Evolutionary conservation across 2,329 filamentous ascomycete genomes (phyloP), one percentile per base, ranked within the genome.

Genomic region (Diaporthe vaccinii): DNA sequence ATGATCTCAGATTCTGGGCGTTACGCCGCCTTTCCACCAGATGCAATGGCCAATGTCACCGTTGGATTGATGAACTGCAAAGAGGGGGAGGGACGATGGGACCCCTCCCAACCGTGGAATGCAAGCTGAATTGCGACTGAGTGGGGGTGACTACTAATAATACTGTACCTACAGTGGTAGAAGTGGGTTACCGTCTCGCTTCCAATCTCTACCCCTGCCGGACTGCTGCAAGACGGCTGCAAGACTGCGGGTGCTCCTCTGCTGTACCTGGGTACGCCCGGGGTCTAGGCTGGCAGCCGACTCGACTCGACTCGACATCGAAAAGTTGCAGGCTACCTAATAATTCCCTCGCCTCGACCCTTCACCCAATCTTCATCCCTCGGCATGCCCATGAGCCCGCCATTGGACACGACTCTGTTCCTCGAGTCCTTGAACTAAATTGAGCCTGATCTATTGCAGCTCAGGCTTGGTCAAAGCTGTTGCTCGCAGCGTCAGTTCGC

Each of bases 201-300:
- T 41, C 65, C 49, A 69, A 69, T 69, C 55, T 69, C 49, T 28
- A 69, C 65, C 65, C 65, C 65, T 69, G 65, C 65, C 6, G 25
- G 22, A 39, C 62, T 68, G 22, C 46, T 68, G 46, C 62, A 49
- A 34, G 44, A 51, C 44, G 25, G 31, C 34, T 51, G 46, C 46
- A 34, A 14, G 20, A 51, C 62, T n/a, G 65, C 20, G 49, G 46
- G 31, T 68, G 62, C 44, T 39, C 22, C 10, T 51, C 28, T 39
- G 34, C 22, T 25, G 46, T 39, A 53, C 62, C 62, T 53, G 62
- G n/a, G 7, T 12, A 39, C 10, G 12, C 36, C 36, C 12, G 36
- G 36, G 36, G 36, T 39, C 36, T 39, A 39, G 41, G 41, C 15
- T 25, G 41, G 41, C 59, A 31, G 59, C 28, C 31, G 31, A 39